Percentiles rank a stretch among this genome's conserved stretches.
These are phyloP conservation scores for Sporobolus alterniflorus DNA, from an alignment of 202 grass and related monocot species.

Conservation along the genomic window DNA sequence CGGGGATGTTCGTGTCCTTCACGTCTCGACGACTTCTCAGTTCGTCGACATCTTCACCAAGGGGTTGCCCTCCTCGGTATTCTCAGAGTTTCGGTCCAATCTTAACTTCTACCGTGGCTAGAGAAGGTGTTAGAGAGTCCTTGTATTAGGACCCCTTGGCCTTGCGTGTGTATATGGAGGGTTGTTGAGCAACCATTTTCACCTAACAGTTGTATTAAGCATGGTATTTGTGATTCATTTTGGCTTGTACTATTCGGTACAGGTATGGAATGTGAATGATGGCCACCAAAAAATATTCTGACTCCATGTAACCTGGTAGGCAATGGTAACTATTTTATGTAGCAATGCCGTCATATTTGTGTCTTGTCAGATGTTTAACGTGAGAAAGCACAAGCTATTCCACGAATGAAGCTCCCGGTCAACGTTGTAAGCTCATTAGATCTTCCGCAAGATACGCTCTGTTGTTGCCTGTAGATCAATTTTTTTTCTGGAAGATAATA, in stretches of 20 bases:
- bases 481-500: background rate
- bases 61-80: no score
- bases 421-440: background rate
- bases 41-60: no score
- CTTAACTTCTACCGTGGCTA: no score
- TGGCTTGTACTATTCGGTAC: constrained; percentile 6
- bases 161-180: no score
- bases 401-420: background rate
- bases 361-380: background rate
- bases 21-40: no score
- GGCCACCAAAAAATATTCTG: background rate
- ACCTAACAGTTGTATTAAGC: constrained; percentile 36
- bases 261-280: background rate
- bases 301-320: constrained; percentile 24
- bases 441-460: background rate
- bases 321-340: constrained; percentile 11
- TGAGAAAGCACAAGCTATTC: background rate
- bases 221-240: constrained; percentile 43
- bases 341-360: background rate
- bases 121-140: no score
- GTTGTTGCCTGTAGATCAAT: background rate
- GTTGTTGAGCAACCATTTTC: no score
- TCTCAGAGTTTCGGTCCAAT: no score
- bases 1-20: no score
- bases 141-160: no score